Conservation (phyloP, 108 stramenopile genomes). For the Fistulifera pelliculosa region DNA sequence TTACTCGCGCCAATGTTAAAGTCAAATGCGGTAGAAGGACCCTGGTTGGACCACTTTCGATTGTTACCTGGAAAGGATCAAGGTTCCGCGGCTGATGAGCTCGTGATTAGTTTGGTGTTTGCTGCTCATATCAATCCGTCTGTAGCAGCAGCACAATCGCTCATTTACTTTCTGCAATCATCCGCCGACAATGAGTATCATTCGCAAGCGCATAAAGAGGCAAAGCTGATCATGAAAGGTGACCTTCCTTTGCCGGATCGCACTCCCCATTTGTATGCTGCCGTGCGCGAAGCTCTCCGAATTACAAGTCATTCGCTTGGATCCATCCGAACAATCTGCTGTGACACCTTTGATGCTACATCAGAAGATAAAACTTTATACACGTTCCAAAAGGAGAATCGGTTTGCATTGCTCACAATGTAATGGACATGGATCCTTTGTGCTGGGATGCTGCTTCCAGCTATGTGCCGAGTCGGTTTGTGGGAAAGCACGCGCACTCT, state of each 20-base stretch:
- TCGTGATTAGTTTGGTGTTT: slow-evolving; percentile 44
- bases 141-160: slow-evolving; percentile 43
- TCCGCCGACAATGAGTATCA: slow-evolving; percentile 6
- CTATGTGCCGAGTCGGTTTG: not conserved
- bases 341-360: not conserved
- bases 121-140: slow-evolving; percentile 60
- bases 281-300: slow-evolving; percentile 33
- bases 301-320: slow-evolving; percentile 45
- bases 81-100: slow-evolving; percentile 17
- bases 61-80: not conserved
- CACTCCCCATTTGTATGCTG: slow-evolving; percentile 8
- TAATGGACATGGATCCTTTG: slow-evolving; percentile 9
- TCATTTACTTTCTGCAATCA: slow-evolving; percentile 16
- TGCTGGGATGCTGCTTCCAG: slow-evolving; percentile 15
- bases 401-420: slow-evolving; percentile 32
- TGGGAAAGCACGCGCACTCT: too few relatives aligned
- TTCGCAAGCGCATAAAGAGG: not conserved
- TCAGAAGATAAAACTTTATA: slow-evolving; percentile 6
- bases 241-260: slow-evolving; percentile 1
- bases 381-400: slow-evolving; percentile 28
- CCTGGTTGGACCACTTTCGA: slow-evolving; percentile 1
- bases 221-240: not conserved
- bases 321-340: slow-evolving; percentile 23
- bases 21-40: not conserved
- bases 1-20: too few relatives aligned